A percentile compares a stretch with the other conserved stretches of the same genome.
phyloP scores from a whole-genome alignment of 2,329 filamentous ascomycete species.

The Hansfordia pulvinata region DNA sequence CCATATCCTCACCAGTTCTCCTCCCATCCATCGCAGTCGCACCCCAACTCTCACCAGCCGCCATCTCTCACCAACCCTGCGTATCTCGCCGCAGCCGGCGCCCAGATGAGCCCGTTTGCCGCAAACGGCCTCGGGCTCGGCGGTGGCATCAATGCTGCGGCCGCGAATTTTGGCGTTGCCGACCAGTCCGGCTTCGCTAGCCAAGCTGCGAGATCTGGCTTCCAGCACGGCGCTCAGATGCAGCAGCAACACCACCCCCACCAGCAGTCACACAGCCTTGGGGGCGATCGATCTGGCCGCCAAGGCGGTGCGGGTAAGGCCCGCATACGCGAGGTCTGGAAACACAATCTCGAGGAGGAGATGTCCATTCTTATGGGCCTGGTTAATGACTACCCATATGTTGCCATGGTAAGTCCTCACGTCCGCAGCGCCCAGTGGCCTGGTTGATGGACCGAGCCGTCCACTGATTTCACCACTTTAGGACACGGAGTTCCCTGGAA shows the following conservation, averaged over 20 bases:
- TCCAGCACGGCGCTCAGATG: constrained; percentile 56
- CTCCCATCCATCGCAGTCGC: constrained; percentile 37
- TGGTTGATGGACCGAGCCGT: no score
- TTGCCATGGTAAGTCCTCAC: constrained; percentile 70
- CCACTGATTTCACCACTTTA: constrained; percentile 23
- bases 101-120: constrained; percentile 54
- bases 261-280: constrained; percentile 20
- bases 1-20: constrained; percentile 39
- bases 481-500: constrained; percentile 98
- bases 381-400: constrained; percentile 84
- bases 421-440: no score
- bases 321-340: constrained; percentile 93
- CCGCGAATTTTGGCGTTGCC: constrained; percentile 38
- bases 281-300: constrained; percentile 19
- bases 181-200: constrained; percentile 64
- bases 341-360: constrained; percentile 79
- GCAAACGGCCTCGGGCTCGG: constrained; percentile 45
- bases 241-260: constrained; percentile 41
- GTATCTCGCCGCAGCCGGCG: constrained; percentile 59
- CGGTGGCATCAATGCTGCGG: constrained; percentile 33
- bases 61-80: constrained; percentile 51
- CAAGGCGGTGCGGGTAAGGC: constrained; percentile 46
- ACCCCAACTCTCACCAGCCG: constrained; percentile 30
- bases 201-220: constrained; percentile 79
- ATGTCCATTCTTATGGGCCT: constrained; percentile 73